Evolutionary conservation across 257 asterid genomes (phyloP).

Genomic region (Solanum etuberosum): DNA sequence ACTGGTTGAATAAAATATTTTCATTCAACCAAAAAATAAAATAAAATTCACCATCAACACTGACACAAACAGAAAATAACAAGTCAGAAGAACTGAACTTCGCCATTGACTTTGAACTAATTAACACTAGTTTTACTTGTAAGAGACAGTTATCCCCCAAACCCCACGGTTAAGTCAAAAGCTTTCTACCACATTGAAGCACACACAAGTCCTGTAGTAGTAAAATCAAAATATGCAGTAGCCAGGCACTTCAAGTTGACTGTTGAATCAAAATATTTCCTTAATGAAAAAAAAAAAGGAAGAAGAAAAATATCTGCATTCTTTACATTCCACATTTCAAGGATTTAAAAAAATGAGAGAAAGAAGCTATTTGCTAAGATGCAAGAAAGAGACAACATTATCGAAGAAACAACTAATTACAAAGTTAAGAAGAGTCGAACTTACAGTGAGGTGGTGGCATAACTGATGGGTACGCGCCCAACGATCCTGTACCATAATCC

Average conservation of each 20-base stretch:
- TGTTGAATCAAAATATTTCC: not conserved
- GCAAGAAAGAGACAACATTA: not conserved
- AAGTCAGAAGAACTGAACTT: not conserved
- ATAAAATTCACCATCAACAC: not conserved
- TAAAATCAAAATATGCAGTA: not conserved
- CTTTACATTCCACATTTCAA: not conserved
- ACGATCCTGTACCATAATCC: constrained; percentile 80
- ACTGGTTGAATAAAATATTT: not conserved
- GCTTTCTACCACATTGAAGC: not conserved
- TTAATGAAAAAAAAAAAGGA: not conserved
- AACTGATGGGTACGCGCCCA: constrained; percentile 57
- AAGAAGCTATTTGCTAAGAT: not conserved
- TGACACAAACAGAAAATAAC: not conserved
- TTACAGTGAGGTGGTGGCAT: constrained; percentile 56
- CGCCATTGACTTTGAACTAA: not conserved
- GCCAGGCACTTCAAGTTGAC: not conserved
- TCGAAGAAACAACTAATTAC: not conserved
- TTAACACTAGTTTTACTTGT: not conserved
- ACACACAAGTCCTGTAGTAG: not conserved
- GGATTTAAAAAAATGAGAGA: not conserved
- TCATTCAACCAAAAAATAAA: not conserved
- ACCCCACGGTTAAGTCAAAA: not conserved
- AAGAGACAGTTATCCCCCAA: not conserved
- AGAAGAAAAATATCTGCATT: not conserved
- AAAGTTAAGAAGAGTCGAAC: constrained; percentile 5